phyloP scores from a whole-genome alignment of 768 basidiomycete species.

The Piloderma croceum region DNA sequence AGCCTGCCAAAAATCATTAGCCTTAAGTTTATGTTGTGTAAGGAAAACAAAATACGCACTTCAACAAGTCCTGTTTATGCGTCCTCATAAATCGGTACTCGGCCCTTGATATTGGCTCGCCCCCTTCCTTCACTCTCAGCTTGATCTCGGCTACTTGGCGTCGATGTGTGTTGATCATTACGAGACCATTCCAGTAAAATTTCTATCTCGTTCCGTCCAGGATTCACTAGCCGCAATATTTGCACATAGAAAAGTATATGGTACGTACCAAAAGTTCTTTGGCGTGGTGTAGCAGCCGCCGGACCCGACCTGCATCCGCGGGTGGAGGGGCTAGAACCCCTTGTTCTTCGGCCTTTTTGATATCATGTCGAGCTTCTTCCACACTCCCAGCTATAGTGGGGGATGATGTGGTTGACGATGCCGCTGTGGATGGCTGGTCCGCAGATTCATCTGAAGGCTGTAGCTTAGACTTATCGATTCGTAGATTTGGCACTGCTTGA shows the following conservation, averaged over 20 bases:
- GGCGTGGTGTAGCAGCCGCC: slow-evolving; percentile 43
- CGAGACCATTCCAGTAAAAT: slow-evolving; percentile 80
- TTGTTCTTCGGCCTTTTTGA: slow-evolving; percentile 57
- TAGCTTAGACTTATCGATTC: slow-evolving; percentile 16
- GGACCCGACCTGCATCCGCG: slow-evolving; percentile 51
- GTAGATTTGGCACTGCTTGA: slow-evolving; percentile 17
- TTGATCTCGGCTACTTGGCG: slow-evolving; percentile 49
- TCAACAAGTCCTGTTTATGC: slow-evolving; percentile 62
- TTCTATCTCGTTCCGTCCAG: slow-evolving; percentile 39
- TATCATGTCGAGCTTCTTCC: slow-evolving; percentile 54
- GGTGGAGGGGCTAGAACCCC: slow-evolving; percentile 69
- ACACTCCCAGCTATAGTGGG: slow-evolving; percentile 19
- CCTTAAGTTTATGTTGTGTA: too few relatives aligned
- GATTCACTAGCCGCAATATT: neutral
- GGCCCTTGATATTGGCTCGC: slow-evolving; percentile 55
- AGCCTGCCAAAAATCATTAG: too few relatives aligned
- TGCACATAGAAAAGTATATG: slow-evolving; percentile 6
- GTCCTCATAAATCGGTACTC: slow-evolving; percentile 66
- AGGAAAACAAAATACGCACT: slow-evolving; percentile 38
- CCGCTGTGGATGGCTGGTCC: slow-evolving; percentile 12
- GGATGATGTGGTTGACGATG: slow-evolving; percentile 20
- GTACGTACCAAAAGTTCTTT: slow-evolving; percentile 35
- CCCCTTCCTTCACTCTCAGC: slow-evolving; percentile 53
- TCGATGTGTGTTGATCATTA: slow-evolving; percentile 61
- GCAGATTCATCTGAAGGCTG: slow-evolving; percentile 8